Conservation (phyloP, 1,284 basidiomycete genomes). For the Papiliotrema nemorosa region DNA sequence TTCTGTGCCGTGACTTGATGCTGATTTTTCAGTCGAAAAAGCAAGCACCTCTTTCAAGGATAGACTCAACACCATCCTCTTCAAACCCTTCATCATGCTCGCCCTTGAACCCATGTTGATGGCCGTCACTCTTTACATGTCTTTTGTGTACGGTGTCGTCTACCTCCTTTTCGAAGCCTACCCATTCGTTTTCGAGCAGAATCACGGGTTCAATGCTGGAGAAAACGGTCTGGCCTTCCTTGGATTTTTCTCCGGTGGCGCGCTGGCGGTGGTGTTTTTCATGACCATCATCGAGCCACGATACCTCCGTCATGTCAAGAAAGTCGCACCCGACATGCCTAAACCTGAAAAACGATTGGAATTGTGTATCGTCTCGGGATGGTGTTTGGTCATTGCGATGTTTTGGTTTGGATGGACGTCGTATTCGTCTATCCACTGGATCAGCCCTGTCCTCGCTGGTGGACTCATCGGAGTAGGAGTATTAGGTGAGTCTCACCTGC, state of each 20-base stretch:
- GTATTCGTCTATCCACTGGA: slow-evolving; percentile 50
- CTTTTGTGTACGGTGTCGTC: slow-evolving; percentile 47
- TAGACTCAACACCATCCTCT: slow-evolving; percentile 52
- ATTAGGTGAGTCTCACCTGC: slow-evolving; percentile 36
- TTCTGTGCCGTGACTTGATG: background rate
- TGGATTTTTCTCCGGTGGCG: slow-evolving; percentile 51
- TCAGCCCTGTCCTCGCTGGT: slow-evolving; percentile 51
- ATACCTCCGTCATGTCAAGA: slow-evolving; percentile 28
- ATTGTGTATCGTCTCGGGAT: slow-evolving; percentile 48
- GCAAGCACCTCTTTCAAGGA: slow-evolving; percentile 20
- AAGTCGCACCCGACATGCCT: slow-evolving; percentile 25
- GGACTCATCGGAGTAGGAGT: slow-evolving; percentile 47
- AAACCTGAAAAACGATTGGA: slow-evolving; percentile 41
- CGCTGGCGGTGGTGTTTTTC: slow-evolving; percentile 31
- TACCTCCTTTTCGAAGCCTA: slow-evolving; percentile 47
- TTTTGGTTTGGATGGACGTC: slow-evolving; percentile 53
- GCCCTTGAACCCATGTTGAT: slow-evolving; percentile 73
- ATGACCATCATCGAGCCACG: slow-evolving; percentile 30
- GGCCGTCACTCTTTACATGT: slow-evolving; percentile 65
- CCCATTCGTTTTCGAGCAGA: slow-evolving; percentile 52
- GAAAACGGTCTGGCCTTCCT: slow-evolving; percentile 54
- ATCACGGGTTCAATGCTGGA: slow-evolving; percentile 53
- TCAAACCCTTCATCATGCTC: slow-evolving; percentile 65
- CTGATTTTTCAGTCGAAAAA: slow-evolving; percentile 25
- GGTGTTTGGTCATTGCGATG: slow-evolving; percentile 45